A percentile compares a stretch with the other conserved stretches of the same genome.
Conservation (phyloP, 805 yeast species). For the Sporopachydermia lactativora region DNA sequence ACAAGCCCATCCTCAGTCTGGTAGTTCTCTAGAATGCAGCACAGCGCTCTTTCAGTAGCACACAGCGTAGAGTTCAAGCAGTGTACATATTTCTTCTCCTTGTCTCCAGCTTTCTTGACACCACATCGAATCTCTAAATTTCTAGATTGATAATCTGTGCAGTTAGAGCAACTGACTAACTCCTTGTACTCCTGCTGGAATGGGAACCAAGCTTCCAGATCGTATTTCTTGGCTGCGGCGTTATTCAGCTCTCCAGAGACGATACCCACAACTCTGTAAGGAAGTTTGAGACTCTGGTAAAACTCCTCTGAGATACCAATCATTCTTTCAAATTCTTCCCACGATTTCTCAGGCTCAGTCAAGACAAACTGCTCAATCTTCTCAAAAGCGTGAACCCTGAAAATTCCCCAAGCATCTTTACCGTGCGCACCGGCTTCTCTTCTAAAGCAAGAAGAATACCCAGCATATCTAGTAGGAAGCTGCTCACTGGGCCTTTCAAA, state of each 20-base stretch:
- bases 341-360: slow-evolving; percentile 96
- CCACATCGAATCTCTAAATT: slow-evolving; percentile 98
- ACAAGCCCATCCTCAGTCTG: slow-evolving; percentile 93
- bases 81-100: slow-evolving; percentile 95
- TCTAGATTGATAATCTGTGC: slow-evolving; percentile 98
- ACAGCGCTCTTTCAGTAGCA: slow-evolving; percentile 96
- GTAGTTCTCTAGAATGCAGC: slow-evolving; percentile 95
- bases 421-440: slow-evolving; percentile 99
- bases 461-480: slow-evolving; percentile 92
- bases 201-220: slow-evolving; percentile 99
- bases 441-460: slow-evolving; percentile 97
- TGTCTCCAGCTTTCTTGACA: slow-evolving; percentile 86
- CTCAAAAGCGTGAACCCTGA: slow-evolving; percentile 97
- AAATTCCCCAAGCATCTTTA: slow-evolving; percentile 99
- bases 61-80: slow-evolving; percentile 95
- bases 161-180: slow-evolving; percentile 95
- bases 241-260: slow-evolving; percentile 98
- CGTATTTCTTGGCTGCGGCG: slow-evolving; percentile 98
- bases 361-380: slow-evolving; percentile 93
- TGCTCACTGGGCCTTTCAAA: slow-evolving; percentile 95
- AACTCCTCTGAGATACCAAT: slow-evolving; percentile 83
- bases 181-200: slow-evolving; percentile 97
- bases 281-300: slow-evolving; percentile 81
- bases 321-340: slow-evolving; percentile 97
- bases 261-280: slow-evolving; percentile 95